phyloP scores from a whole-genome alignment of 345 rosid genomes.

The Boechera divaricarpa region DNA sequence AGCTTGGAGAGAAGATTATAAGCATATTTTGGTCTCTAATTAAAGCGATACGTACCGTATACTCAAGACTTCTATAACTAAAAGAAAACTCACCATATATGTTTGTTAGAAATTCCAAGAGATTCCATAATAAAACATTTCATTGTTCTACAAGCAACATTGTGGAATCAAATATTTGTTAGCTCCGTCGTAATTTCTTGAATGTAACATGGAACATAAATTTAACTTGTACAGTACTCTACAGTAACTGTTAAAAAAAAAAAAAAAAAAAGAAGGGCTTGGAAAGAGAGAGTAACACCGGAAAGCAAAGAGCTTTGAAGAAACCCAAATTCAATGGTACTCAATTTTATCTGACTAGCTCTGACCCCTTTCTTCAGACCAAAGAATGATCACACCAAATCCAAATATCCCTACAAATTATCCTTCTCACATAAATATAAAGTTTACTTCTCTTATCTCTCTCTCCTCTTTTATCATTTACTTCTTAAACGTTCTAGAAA shows the following conservation, averaged over 20 bases:
- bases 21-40: constrained; percentile 8
- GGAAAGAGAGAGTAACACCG: constrained; percentile 25
- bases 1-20: not conserved
- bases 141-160: constrained; percentile 28
- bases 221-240: constrained; percentile 22
- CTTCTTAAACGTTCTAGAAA: not conserved
- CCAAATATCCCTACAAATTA: constrained; percentile 35
- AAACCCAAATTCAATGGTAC: constrained; percentile 43
- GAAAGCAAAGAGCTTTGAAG: constrained; percentile 25
- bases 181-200: not conserved
- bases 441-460: constrained; percentile 21
- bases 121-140: constrained; percentile 17
- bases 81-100: not conserved
- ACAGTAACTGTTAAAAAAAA: not conserved
- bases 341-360: constrained; percentile 36
- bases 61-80: constrained; percentile 26
- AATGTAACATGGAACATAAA: constrained; percentile 11
- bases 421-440: constrained; percentile 16
- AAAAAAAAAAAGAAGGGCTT: not conserved
- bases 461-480: constrained; percentile 15
- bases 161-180: constrained; percentile 7
- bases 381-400: constrained; percentile 42
- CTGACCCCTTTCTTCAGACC: constrained; percentile 38
- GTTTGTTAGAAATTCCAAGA: not conserved
- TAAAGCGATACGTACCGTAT: constrained; percentile 35